Evolutionary conservation across 371 early-diverging fungal species (phyloP).

Genomic region (Chytridium lagenaria): DNA sequence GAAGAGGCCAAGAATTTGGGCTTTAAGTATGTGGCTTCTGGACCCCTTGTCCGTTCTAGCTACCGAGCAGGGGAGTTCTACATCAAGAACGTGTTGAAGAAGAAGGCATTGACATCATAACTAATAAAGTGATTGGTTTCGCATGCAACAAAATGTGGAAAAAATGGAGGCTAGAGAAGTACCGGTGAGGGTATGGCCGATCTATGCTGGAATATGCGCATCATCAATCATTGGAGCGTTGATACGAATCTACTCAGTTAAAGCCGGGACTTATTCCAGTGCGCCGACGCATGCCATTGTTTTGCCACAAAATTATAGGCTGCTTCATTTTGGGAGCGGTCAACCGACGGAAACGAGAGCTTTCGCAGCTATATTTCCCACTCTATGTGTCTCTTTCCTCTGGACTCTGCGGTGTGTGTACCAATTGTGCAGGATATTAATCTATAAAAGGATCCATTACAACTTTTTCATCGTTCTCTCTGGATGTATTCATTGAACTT

Average conservation of each 20-base stretch:
- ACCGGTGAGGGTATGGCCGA: neutral
- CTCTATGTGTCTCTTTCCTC: conserved; percentile 22
- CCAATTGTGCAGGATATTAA: neutral
- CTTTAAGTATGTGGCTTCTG: conserved; percentile 94
- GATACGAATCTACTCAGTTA: neutral
- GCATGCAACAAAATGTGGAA: neutral
- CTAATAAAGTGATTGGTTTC: neutral
- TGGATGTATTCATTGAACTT: conserved; percentile 14
- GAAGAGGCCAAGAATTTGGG: conserved; percentile 84
- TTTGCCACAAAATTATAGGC: conserved; percentile 22
- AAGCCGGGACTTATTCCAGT: too few relatives aligned
- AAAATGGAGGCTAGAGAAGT: neutral
- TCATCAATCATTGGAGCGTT: neutral
- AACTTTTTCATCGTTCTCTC: conserved; percentile 25
- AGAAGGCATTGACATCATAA: neutral
- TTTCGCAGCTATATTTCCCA: neutral
- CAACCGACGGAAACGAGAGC: neutral
- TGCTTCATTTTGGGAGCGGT: conserved; percentile 22
- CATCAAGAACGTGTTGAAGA: conserved; percentile 73
- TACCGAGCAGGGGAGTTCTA: conserved; percentile 99
- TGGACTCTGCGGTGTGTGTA: conserved; percentile 27
- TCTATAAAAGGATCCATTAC: conserved; percentile 14
- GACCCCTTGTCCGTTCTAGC: conserved; percentile 93
- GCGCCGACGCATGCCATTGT: neutral
- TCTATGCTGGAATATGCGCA: neutral